Base-by-base conservation (phyloP, 169 alveolate genomes). In the Cyclospora cayetanensis region DNA sequence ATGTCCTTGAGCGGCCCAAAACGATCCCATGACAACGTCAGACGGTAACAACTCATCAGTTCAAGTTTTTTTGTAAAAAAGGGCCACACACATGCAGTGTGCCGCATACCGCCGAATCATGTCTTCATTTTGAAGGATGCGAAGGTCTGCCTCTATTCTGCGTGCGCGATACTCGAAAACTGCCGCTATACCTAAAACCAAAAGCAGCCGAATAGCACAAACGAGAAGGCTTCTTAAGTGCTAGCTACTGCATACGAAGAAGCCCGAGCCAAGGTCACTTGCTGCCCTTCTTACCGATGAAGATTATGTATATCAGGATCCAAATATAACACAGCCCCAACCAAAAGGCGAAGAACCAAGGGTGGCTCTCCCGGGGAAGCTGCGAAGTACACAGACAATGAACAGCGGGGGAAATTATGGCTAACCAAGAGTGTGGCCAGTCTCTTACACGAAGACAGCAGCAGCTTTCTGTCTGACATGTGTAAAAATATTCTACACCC, bases 321-420 rank as follows among this genome's bases (percentile, higher is more conserved):
- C 96, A 95, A 0, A 94, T 53, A 92, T 95, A 95, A 70, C 97
- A 95, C 70, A 95, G 94, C 31, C 74, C 93, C 37, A 95, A 91
- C 97, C 97, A 95, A 25, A 94, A 92, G 22, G 95, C 89, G 68
- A 95, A 89, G 55, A 95, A 95, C 97, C 97, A 95, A 9, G 97
- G 96, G 72, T 95, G 96, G 86, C 95, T 95, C 31, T 94, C 93
- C 27, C 93, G 93, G 5, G 95, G 95, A 93, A 95, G 88, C 93
- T 88, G 88, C 50, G 11, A 4, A 41, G 7, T 72, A 55, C 5
- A 53, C 60, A 18, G 31, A 37, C 90, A 70, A 74, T 41, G 15
- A 27, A 9, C 2, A 74, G 18, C 11, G 22, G 0, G 25, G 60
- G 60, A 15, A 1, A 0, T 22, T 46, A 46, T 0, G 60, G 60